Base-by-base conservation (phyloP, 2,329 filamentous ascomycete genomes). In the Aureobasidium sp. region DNA sequence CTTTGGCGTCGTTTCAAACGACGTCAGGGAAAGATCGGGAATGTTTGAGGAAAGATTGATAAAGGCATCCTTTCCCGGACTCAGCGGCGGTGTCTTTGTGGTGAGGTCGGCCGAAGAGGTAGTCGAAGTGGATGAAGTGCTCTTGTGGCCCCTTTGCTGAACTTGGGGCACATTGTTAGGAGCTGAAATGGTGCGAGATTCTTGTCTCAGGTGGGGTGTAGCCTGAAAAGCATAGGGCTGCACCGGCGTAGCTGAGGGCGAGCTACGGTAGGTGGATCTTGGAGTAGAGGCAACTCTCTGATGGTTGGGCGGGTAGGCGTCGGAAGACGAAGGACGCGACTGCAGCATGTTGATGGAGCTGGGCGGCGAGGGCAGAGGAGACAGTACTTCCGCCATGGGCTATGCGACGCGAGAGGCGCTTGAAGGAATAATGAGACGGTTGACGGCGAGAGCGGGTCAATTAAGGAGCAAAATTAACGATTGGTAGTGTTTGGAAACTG, bases 1-100 rank as follows among this genome's bases (percentile, higher is more conserved):
- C 63, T 89, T 90, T 40, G 74, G 70, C 19, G 80, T 74, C 3
- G 77, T 74, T 37, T 83, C 77, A 49, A 78, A 73, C n/a, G 72
- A 59, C 24, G 72, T 68, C 71, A 84, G 63, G 60, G 76, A 70
- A 66, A 83, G 58, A 70, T 79, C 78, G 44, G 80, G 77, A 22
- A 76, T 68, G 42, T 70, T 69, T 38, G 73, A 70, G 37, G 76
- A 76, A 12, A 80, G 64, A 53, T 75, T 74, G 59, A 76, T 75
- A 32, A 73, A 48, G 10, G 66, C 66, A 51, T 68, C 66, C 40
- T 68, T 69, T 32, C 63, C 60, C 10, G 41, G 40, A 12, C 30
- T 56, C 35, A 51, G n/a, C 21, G 48, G 48, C 4, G 45, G 51
- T 14, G 38, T 52, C 17, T 52, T 41, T 11, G 22, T 48, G 22